A percentile compares a stretch with the other conserved stretches of the same genome.
These are phyloP conservation scores for Chlorella variabilis DNA, from an alignment of 163 green algal genomes.

Conservation along the genomic window DNA sequence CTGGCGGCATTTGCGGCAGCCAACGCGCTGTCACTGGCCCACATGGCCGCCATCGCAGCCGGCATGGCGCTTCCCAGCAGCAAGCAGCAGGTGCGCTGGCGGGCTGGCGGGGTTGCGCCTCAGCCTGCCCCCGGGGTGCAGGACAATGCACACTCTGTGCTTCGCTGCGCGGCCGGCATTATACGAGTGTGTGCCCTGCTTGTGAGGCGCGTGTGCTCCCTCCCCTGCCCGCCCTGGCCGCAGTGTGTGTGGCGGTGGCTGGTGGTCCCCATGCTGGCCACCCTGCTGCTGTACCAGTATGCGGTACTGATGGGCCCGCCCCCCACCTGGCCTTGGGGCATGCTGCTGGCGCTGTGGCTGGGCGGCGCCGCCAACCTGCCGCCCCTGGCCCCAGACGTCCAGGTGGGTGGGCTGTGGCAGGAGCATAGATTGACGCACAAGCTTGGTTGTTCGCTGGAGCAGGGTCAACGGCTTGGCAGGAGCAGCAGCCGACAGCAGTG, in stretches of 20 bases:
- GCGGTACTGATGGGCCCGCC: conserved; percentile 53
- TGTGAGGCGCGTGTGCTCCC: not conserved
- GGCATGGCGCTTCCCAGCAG: conserved; percentile 54
- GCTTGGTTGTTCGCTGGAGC: too few relatives aligned
- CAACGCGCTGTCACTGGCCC: conserved; percentile 62
- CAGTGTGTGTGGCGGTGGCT: conserved; percentile 41
- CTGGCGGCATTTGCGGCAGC: conserved; percentile 57
- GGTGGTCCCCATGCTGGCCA: conserved; percentile 57
- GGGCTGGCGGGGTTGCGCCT: not conserved
- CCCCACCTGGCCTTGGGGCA: not conserved
- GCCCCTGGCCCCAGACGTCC: not conserved
- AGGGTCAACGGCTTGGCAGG: too few relatives aligned
- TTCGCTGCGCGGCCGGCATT: too few relatives aligned
- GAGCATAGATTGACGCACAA: too few relatives aligned
- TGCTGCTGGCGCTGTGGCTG: not conserved
- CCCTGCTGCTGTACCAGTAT: conserved; percentile 63
- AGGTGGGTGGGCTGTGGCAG: too few relatives aligned
- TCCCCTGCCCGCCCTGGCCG: not conserved
- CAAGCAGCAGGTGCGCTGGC: not conserved
- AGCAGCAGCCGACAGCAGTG: too few relatives aligned
- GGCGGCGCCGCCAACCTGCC: not conserved
- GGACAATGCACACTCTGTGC: too few relatives aligned
- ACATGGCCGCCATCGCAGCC: conserved; percentile 53
- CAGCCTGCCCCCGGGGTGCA: too few relatives aligned
- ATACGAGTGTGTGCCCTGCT: too few relatives aligned